Conservation (phyloP, 2,329 filamentous ascomycete species). For the Stylonectria norvegica region DNA sequence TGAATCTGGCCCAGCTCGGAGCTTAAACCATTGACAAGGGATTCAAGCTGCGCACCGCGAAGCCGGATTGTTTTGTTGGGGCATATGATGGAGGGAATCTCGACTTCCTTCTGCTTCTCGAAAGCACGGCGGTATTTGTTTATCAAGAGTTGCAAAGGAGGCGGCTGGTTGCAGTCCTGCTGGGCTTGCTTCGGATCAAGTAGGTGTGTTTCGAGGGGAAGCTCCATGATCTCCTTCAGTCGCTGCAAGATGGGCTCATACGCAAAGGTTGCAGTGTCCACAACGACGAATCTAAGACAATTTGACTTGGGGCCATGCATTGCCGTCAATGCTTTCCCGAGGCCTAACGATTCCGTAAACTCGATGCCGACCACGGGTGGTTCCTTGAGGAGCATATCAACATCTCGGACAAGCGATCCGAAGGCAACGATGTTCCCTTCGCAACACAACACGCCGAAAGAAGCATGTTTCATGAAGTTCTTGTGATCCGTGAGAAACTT, state of each 20-base stretch:
- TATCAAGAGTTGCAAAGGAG: constrained; percentile 5
- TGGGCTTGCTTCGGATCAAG: constrained; percentile 32
- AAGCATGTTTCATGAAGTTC: constrained; percentile 54
- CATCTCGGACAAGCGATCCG: constrained; percentile 52
- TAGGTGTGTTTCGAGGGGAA: constrained; percentile 55
- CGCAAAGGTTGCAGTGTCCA: constrained; percentile 65
- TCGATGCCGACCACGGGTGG: constrained; percentile 50
- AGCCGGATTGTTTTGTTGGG: constrained; percentile 27
- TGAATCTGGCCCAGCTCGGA: constrained; percentile 61
- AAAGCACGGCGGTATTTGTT: not conserved
- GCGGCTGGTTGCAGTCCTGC: constrained; percentile 7
- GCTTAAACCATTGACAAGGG: constrained; percentile 52
- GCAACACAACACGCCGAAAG: constrained; percentile 59
- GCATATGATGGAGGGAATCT: constrained; percentile 10
- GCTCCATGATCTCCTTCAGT: constrained; percentile 51
- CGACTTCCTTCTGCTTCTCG: not conserved
- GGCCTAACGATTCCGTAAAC: constrained; percentile 43
- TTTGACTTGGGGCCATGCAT: constrained; percentile 31
- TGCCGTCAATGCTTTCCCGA: constrained; percentile 45
- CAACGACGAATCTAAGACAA: constrained; percentile 48
- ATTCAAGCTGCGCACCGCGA: constrained; percentile 48
- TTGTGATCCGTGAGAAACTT: constrained; percentile 45
- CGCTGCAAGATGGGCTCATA: constrained; percentile 64
- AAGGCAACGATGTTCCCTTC: constrained; percentile 56
- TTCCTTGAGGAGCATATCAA: constrained; percentile 38